Conservation (phyloP, 768 basidiomycete genomes). For the Lentinula lateritia region DNA sequence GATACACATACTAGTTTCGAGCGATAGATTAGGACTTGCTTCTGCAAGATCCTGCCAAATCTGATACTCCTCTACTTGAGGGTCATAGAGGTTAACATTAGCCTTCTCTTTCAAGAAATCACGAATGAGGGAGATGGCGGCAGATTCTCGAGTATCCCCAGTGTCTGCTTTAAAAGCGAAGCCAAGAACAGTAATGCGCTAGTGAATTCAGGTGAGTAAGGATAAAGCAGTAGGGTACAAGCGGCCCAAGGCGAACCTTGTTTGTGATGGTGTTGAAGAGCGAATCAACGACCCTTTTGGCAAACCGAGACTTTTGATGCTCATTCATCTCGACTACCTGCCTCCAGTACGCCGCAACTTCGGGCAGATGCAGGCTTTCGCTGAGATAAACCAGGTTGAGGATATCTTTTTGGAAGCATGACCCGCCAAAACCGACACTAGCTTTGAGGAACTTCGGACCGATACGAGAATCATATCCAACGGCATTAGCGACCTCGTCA, state of each 20-base stretch:
- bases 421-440: conserved; percentile 95
- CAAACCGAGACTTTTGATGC: conserved; percentile 95
- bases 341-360: conserved; percentile 96
- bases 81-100: conserved; percentile 84
- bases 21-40: conserved; percentile 56
- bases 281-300: conserved; percentile 92
- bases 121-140: conserved; percentile 89
- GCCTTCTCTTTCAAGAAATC: conserved; percentile 93
- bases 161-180: conserved; percentile 99
- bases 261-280: conserved; percentile 98
- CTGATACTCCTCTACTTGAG: conserved; percentile 78
- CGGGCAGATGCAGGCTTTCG: conserved; percentile 91
- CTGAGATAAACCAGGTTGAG: conserved; percentile 97
- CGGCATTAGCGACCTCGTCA: conserved; percentile 92
- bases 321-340: conserved; percentile 99
- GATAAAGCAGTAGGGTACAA: not conserved
- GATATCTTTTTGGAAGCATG: conserved; percentile 99
- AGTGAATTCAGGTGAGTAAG: conserved; percentile 20
- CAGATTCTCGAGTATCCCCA: conserved; percentile 97
- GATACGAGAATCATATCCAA: conserved; percentile 89
- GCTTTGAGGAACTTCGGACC: conserved; percentile 95
- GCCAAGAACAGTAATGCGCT: conserved; percentile 93
- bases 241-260: conserved; percentile 54
- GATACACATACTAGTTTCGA: conserved; percentile 58
- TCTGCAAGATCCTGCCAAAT: conserved; percentile 81